A percentile compares a stretch with the other conserved stretches of the same genome.
phyloP scores from a whole-genome alignment of 768 basidiomycete genomes.

The Neoboletus subvelutipes region DNA sequence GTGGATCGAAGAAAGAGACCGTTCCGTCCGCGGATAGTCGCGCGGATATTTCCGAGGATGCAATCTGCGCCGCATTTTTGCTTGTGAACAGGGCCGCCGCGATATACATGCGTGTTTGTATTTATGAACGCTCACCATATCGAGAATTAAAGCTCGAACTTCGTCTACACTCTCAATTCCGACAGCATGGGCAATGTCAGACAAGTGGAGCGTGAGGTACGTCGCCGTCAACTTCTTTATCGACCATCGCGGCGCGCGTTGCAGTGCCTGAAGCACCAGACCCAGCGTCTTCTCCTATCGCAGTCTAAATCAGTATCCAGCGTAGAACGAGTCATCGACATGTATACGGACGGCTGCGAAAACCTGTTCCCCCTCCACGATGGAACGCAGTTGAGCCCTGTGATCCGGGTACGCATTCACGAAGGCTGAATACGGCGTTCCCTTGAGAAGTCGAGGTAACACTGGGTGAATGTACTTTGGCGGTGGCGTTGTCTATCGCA shows the following conservation, averaged over 20 bases:
- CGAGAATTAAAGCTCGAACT: slow-evolving; percentile 58
- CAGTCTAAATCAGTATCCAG: slow-evolving; percentile 6
- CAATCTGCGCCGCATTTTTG: slow-evolving; percentile 50
- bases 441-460: slow-evolving; percentile 62
- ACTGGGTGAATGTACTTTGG: slow-evolving; percentile 73
- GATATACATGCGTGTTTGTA: not conserved
- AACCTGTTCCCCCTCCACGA: slow-evolving; percentile 54
- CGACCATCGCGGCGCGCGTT: slow-evolving; percentile 72
- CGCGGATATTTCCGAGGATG: slow-evolving; percentile 66
- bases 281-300: slow-evolving; percentile 71
- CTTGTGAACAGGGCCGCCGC: slow-evolving; percentile 1
- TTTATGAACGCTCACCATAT: slow-evolving; percentile 56
- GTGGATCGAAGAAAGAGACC: slow-evolving; percentile 70
- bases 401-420: slow-evolving; percentile 66
- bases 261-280: slow-evolving; percentile 62
- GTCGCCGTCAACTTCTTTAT: slow-evolving; percentile 80
- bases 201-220: slow-evolving; percentile 73
- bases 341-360: slow-evolving; percentile 51
- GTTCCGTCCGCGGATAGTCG: slow-evolving; percentile 65
- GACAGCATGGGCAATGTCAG: slow-evolving; percentile 60
- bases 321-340: not conserved
- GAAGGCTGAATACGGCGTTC: slow-evolving; percentile 62
- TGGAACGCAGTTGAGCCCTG: slow-evolving; percentile 40
- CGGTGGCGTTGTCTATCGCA: slow-evolving; percentile 38
- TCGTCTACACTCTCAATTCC: slow-evolving; percentile 49